Percentiles rank a stretch among this genome's conserved stretches.
These are phyloP conservation scores for Neonectria faginata DNA, from an alignment of 2,329 filamentous ascomycete species.

Conservation along the genomic window DNA sequence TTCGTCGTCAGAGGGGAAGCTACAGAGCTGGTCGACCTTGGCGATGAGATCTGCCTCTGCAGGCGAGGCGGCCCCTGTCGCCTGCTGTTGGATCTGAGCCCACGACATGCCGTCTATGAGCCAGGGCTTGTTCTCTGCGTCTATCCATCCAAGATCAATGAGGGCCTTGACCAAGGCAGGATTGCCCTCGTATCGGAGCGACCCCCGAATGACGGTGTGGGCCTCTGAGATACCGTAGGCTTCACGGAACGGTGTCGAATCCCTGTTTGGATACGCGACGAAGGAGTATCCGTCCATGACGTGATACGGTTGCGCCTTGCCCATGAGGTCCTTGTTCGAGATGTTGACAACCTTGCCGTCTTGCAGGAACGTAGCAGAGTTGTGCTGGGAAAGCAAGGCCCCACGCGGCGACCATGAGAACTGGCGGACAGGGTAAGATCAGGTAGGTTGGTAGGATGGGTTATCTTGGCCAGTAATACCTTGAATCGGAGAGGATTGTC, in stretches of 20 bases:
- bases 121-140: slow-evolving; percentile 33
- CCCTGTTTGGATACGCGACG: slow-evolving; percentile 77
- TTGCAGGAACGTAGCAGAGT: slow-evolving; percentile 73
- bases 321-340: slow-evolving; percentile 68
- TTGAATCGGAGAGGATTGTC: slow-evolving; percentile 55
- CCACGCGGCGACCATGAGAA: slow-evolving; percentile 76
- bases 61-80: slow-evolving; percentile 23
- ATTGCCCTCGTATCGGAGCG: slow-evolving; percentile 76
- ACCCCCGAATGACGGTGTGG: slow-evolving; percentile 74
- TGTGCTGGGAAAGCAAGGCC: slow-evolving; percentile 74
- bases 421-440: slow-evolving; percentile 47
- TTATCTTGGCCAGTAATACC: background rate
- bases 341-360: slow-evolving; percentile 66
- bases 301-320: slow-evolving; percentile 73
- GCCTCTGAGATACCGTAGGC: slow-evolving; percentile 78
- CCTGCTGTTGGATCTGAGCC: slow-evolving; percentile 37
- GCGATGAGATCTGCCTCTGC: slow-evolving; percentile 63
- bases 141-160: slow-evolving; percentile 75
- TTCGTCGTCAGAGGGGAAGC: slow-evolving; percentile 70
- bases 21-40: slow-evolving; percentile 71
- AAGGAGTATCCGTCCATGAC: slow-evolving; percentile 69
- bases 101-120: slow-evolving; percentile 37
- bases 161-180: slow-evolving; percentile 75
- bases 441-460: background rate
- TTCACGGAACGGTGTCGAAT: slow-evolving; percentile 74